Conservation (phyloP, 495 filamentous ascomycete genomes). For the Penicillium arizonense region DNA sequence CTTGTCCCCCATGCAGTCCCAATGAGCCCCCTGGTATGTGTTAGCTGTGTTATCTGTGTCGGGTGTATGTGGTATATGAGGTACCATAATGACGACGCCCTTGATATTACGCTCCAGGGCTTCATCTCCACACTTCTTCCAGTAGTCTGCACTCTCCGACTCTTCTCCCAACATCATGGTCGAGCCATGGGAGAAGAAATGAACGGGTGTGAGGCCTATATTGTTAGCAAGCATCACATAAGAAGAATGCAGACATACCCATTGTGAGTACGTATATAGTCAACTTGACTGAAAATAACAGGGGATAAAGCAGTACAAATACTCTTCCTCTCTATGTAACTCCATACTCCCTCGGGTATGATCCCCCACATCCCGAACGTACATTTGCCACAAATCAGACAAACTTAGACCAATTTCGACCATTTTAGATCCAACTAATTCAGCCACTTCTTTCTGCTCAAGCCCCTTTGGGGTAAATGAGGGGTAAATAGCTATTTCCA, state of each 20-base stretch:
- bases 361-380: constrained; percentile 22
- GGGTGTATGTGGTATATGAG: not conserved
- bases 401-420: no score
- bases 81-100: constrained; percentile 62
- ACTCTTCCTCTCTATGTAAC: not conserved
- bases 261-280: not conserved
- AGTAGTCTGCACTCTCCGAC: constrained; percentile 55
- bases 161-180: constrained; percentile 67
- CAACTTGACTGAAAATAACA: no score
- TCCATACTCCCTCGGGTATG: constrained; percentile 5
- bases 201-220: constrained; percentile 50
- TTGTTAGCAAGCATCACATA: not conserved
- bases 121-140: constrained; percentile 60
- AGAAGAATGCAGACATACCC: no score
- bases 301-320: no score
- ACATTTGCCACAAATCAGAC: no score
- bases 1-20: constrained; percentile 47
- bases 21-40: constrained; percentile 55
- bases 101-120: constrained; percentile 55
- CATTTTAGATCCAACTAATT: no score
- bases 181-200: constrained; percentile 67
- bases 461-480: no score
- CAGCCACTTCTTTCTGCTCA: no score
- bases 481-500: not conserved
- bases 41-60: not conserved